Evolutionary conservation across 2,329 filamentous ascomycete species (phyloP).

Genomic region (Xylariomycetidae sp.): DNA sequence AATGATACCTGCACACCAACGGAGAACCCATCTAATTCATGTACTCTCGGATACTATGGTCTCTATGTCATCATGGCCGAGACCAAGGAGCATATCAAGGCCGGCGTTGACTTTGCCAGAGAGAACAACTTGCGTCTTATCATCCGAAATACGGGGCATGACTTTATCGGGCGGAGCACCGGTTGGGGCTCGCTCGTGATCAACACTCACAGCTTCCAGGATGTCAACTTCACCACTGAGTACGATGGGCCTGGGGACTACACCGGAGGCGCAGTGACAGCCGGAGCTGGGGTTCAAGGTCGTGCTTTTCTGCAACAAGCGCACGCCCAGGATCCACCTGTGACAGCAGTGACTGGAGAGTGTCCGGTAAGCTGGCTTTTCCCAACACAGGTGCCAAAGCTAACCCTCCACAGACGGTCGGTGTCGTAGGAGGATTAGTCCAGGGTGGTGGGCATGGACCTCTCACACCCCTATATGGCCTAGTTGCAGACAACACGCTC

Average conservation of each 20-base stretch:
- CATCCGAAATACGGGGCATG: slow-evolving; percentile 54
- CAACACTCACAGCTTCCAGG: slow-evolving; percentile 53
- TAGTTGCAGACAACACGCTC: slow-evolving; percentile 44
- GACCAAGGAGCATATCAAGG: slow-evolving; percentile 23
- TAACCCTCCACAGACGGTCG: slow-evolving; percentile 40
- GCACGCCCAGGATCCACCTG: slow-evolving; percentile 29
- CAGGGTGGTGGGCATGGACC: slow-evolving; percentile 52
- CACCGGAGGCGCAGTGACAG: slow-evolving; percentile 41
- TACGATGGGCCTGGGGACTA: slow-evolving; percentile 34
- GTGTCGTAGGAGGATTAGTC: slow-evolving; percentile 55
- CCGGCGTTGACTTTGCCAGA: slow-evolving; percentile 35
- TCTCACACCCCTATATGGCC: slow-evolving; percentile 33
- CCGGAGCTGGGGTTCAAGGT: slow-evolving; percentile 49
- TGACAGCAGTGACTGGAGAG: slow-evolving; percentile 48
- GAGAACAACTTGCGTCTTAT: slow-evolving; percentile 47
- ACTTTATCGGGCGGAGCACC: slow-evolving; percentile 54
- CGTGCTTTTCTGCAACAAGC: slow-evolving; percentile 39
- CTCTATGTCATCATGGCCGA: slow-evolving; percentile 30
- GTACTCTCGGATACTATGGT: slow-evolving; percentile 35
- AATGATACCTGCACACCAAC: slow-evolving; percentile 37
- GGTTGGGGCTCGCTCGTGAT: slow-evolving; percentile 55
- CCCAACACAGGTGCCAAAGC: not conserved
- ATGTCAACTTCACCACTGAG: slow-evolving; percentile 34
- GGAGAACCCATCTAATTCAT: slow-evolving; percentile 25
- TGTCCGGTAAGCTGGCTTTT: slow-evolving; percentile 41